phyloP scores from a whole-genome alignment of 192 early-diverging fungal species.

The Phycomyces blakesleeanus region DNA sequence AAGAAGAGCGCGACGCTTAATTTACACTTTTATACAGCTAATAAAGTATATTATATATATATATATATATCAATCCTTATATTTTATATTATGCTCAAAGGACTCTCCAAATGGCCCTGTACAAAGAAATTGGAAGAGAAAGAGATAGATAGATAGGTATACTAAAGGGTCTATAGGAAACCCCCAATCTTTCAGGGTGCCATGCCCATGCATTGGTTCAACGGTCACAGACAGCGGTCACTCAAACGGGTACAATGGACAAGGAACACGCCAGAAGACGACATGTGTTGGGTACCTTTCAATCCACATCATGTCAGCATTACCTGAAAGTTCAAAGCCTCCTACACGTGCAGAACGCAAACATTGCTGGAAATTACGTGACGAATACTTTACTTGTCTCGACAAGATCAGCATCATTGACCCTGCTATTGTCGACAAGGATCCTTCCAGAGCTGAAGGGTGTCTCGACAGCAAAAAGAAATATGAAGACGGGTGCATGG shows the following conservation, averaged over 20 bases:
- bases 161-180: no score
- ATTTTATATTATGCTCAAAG: no score
- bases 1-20: constrained; percentile 10
- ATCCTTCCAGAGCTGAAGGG: constrained; percentile 30
- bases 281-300: not conserved
- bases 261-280: not conserved
- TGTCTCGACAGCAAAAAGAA: constrained; percentile 50
- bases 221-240: not conserved
- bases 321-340: constrained; percentile 34
- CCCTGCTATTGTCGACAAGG: constrained; percentile 44
- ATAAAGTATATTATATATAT: no score
- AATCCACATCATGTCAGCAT: constrained; percentile 5
- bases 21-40: not conserved
- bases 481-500: constrained; percentile 65
- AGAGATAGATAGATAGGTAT: no score
- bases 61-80: no score
- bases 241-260: not conserved
- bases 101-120: no score
- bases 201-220: no score
- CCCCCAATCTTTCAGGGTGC: no score
- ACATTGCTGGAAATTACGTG: constrained; percentile 74
- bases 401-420: constrained; percentile 58
- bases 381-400: constrained; percentile 77
- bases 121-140: no score
- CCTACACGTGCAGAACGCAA: constrained; percentile 63